Evolutionary conservation across 768 basidiomycete species (phyloP), one percentile per base, ranked within the genome.

Genomic region (Tulasnella sp.): DNA sequence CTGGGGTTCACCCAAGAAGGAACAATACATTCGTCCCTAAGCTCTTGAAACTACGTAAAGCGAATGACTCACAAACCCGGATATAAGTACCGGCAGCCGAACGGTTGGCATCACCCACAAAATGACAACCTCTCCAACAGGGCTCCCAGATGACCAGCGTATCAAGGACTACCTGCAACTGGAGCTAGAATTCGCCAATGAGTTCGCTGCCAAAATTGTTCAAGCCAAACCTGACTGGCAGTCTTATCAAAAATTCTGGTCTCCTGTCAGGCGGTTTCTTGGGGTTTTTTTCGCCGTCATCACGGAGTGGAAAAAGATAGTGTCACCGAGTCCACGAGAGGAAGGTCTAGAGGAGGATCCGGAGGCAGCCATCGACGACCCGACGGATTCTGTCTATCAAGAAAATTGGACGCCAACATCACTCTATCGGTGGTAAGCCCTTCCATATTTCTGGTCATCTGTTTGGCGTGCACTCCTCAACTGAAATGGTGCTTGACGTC

Each of bases 211-310:
- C 3, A 62, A n/a, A 62, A n/a, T n/a, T 12, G n/a, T 31, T 62
- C 58, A 3, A 14, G 58, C 9, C 58, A 21, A n/a, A 3, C 3
- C 16, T n/a, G n/a, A n/a, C 24, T 31, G n/a, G 58, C 16, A 3
- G 21, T 1, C 1, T 1, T 10, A n/a, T 12, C 2, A n/a, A 3
- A 62, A 9, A 3, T 10, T 1, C 5, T 1, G 12, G 18, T 6
- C 10, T 62, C 18, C 58, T 62, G 19, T n/a, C 14, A 10, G 21
- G 27, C 21, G 7, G 3, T 62, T 62, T 31, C 58, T 62, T 62
- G 58, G n/a, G 9, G 58, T 6, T n/a, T 9, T 62, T 62, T 62
- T n/a, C 3, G 24, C n/a, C 9, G 58, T n/a, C 3, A 3, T 62
- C 19, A 21, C 18, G 3, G 18, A 21, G 2, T 31, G 24, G 58